phyloP scores from a whole-genome alignment of 2,329 filamentous ascomycete species.

The Monilinia aucupariae region DNA sequence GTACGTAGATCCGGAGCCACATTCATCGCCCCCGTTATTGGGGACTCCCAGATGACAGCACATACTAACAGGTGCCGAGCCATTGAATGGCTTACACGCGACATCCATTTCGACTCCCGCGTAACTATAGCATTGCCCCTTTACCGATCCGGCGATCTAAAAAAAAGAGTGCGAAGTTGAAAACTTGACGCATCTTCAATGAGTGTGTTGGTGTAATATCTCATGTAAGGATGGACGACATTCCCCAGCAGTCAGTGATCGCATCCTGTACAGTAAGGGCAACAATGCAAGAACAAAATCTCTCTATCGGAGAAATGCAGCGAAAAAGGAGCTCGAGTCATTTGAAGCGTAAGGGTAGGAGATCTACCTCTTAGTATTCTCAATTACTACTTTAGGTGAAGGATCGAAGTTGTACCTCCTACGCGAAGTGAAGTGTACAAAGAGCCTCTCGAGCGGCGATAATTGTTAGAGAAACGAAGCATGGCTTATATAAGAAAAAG shows the following conservation, averaged over 20 bases:
- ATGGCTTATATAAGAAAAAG: background rate
- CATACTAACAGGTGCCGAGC: constrained; percentile 11
- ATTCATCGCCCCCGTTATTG: constrained; percentile 9
- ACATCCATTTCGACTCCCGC: constrained; percentile 1
- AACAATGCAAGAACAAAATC: background rate
- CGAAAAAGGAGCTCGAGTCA: background rate
- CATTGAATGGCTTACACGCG: constrained; percentile 10
- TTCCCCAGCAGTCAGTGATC: background rate
- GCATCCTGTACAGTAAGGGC: too few species aligned
- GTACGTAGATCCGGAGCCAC: constrained; percentile 12
- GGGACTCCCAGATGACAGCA: constrained; percentile 2
- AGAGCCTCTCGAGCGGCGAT: background rate
- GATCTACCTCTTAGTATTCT: background rate
- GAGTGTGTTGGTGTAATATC: background rate
- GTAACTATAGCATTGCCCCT: constrained; percentile 11
- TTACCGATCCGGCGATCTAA: background rate
- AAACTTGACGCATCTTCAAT: background rate
- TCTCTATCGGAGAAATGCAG: background rate
- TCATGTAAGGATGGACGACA: background rate
- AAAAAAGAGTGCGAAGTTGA: background rate
- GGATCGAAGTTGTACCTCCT: background rate
- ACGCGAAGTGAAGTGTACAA: background rate
- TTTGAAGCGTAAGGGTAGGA: too few species aligned
- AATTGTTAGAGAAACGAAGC: background rate
- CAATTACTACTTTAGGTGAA: background rate